Conservation (phyloP, 2,329 filamentous ascomycete species). For the Penicillium crustosum region DNA sequence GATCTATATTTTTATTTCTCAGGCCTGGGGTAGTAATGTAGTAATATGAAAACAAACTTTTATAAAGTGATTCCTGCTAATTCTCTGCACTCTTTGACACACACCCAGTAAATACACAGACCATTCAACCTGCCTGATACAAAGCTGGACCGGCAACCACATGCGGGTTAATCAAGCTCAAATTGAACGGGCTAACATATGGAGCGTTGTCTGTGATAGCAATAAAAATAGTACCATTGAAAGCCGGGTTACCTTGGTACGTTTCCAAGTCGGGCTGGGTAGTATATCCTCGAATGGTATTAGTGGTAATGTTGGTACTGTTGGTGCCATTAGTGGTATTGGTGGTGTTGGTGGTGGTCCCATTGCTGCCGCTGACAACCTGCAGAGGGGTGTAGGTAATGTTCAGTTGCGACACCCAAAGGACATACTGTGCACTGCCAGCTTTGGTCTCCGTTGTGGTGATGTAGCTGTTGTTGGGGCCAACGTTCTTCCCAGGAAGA, state of each 20-base stretch:
- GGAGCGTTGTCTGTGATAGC: slow-evolving; percentile 69
- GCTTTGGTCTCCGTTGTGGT: slow-evolving; percentile 56
- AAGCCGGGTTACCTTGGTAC: slow-evolving; percentile 65
- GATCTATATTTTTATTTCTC: neutral
- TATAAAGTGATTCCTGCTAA: neutral
- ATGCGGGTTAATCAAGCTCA: slow-evolving; percentile 72
- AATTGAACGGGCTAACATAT: slow-evolving; percentile 73
- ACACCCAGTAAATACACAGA: neutral
- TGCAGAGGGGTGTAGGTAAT: slow-evolving; percentile 66
- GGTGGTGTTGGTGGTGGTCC: slow-evolving; percentile 30
- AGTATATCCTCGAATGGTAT: slow-evolving; percentile 58
- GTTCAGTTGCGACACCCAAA: slow-evolving; percentile 76
- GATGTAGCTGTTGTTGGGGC: slow-evolving; percentile 80
- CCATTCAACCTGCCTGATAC: slow-evolving; percentile 71
- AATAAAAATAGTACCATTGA: slow-evolving; percentile 79
- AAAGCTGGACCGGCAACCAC: slow-evolving; percentile 69
- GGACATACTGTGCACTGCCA: slow-evolving; percentile 62
- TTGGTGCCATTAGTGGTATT: slow-evolving; percentile 44
- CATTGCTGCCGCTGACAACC: slow-evolving; percentile 46
- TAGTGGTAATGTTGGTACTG: slow-evolving; percentile 28
- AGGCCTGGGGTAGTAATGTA: neutral
- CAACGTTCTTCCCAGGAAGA: slow-evolving; percentile 63
- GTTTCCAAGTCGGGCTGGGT: slow-evolving; percentile 71
- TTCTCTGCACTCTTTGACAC: neutral
- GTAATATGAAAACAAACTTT: neutral